These are phyloP conservation scores for Cystobasidium sp. DNA, from an alignment of 1,284 basidiomycete genomes.

Conservation along the genomic window DNA sequence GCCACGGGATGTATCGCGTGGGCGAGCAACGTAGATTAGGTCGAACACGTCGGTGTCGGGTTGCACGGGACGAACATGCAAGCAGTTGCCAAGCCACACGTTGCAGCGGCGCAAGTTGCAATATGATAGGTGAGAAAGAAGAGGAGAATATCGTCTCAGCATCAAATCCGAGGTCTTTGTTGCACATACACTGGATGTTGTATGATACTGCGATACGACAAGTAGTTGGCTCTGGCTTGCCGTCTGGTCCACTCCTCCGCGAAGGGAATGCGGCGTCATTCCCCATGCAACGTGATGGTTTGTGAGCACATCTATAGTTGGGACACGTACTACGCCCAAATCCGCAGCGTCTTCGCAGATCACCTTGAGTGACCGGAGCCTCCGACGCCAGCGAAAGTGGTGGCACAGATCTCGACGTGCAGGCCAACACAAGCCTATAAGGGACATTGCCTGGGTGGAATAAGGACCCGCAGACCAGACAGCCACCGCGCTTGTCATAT, in stretches of 20 bases:
- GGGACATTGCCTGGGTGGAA: neutral
- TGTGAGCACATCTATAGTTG: neutral
- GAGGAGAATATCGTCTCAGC: constrained; percentile 33
- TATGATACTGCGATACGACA: constrained; percentile 28
- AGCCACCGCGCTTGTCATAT: neutral
- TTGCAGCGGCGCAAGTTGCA: constrained; percentile 14
- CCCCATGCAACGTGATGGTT: neutral
- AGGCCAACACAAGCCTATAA: too few species aligned
- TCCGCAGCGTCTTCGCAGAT: too few species aligned
- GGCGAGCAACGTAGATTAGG: too few species aligned
- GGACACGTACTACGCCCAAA: neutral
- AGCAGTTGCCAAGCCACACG: neutral
- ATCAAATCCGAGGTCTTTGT: neutral
- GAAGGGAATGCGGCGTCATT: neutral
- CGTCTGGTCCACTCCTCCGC: constrained; percentile 12
- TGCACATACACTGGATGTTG: constrained; percentile 34
- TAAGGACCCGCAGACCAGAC: neutral
- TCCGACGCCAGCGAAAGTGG: too few species aligned
- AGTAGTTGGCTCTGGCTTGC: constrained; percentile 9
- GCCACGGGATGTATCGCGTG: too few species aligned
- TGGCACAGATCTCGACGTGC: too few species aligned
- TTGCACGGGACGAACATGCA: neutral
- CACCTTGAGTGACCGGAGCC: too few species aligned
- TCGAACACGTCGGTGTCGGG: neutral
- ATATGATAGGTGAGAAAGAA: constrained; percentile 7